Base-by-base conservation (phyloP, 306 rosid species). In the Gastrolobium bilobum region DNA sequence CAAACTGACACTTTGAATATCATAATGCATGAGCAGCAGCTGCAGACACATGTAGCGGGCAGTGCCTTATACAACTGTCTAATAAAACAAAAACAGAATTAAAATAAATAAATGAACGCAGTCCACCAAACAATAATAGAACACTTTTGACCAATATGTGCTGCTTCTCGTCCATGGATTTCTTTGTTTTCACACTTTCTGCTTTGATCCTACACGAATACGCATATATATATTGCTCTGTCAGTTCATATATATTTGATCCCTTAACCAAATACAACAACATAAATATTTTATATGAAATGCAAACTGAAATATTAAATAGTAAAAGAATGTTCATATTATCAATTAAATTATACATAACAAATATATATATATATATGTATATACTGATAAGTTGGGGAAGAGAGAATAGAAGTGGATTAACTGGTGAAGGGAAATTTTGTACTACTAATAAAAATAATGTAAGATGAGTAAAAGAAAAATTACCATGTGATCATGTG, bases 1-100 rank as follows among this genome's bases (percentile, higher is more conserved):
- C 31, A 76, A 62, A 53, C 59, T 0, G 76, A 77, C 75, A n/a
- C 63, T 53, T 20, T 20, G 56, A 82, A 82, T 71, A 77, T 77
- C 54, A 82, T 79, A 77, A 63, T 46, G 30, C 70, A 76, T 46
- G 31, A 75, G 51, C 26, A 20, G 50, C 82, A 52, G 63, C 48
- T 42, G 56, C 61, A 51, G 58, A 54, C 76, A 50, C 68, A 44
- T 63, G 65, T 7, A 60, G 53, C 57, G 26, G 6, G 66, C 51
- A 71, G 75, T 31, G 64, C 86, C 79, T 46, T 54, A 20, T 20
- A 64, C 79, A 83, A 68, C 65, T 46, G 51, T 46, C 76, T 70
- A 61, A 35, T 82, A 76, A 14, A 78, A 72, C 57, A 71, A 3
- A 37, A 54, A 59, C 51, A 57, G 31, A 52, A 71, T 39, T 9